Conservation (phyloP, 176 grass and related monocot genomes). For the Raddia distichophylla region DNA sequence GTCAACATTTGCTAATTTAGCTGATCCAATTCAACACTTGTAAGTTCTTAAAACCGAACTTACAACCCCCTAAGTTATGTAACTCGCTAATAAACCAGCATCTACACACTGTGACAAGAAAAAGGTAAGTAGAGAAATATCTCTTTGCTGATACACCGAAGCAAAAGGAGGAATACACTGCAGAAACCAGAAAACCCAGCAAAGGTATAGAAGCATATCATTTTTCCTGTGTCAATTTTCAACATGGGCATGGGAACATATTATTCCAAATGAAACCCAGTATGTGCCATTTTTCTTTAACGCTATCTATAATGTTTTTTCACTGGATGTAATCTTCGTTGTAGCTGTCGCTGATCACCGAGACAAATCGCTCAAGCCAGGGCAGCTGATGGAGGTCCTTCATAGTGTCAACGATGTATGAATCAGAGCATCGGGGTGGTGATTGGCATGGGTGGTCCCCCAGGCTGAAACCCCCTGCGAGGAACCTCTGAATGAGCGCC, state of each 20-base stretch:
- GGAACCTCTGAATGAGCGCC: constrained; percentile 92
- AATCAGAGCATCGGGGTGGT: constrained; percentile 69
- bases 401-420: constrained; percentile 79
- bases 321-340: constrained; percentile 96
- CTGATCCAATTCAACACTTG: not conserved
- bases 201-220: constrained; percentile 27
- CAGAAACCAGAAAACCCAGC: not conserved
- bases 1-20: not conserved
- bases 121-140: too few relatives aligned
- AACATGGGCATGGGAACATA: constrained; percentile 35
- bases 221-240: constrained; percentile 39
- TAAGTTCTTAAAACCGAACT: not conserved
- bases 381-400: constrained; percentile 99
- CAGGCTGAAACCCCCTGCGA: constrained; percentile 73
- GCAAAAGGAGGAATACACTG: constrained; percentile 1
- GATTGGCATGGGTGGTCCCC: constrained; percentile 76
- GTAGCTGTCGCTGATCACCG: constrained; percentile 97
- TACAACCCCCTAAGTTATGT: not conserved
- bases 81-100: not conserved
- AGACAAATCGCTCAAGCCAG: constrained; percentile 99
- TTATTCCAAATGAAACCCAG: constrained; percentile 35
- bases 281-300: constrained; percentile 55
- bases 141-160: constrained; percentile 20
- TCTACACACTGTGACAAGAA: not conserved
- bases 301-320: constrained; percentile 58